Evolutionary conservation across 495 filamentous ascomycete genomes (phyloP).

Genomic region (Penicillium simplicissimum): DNA sequence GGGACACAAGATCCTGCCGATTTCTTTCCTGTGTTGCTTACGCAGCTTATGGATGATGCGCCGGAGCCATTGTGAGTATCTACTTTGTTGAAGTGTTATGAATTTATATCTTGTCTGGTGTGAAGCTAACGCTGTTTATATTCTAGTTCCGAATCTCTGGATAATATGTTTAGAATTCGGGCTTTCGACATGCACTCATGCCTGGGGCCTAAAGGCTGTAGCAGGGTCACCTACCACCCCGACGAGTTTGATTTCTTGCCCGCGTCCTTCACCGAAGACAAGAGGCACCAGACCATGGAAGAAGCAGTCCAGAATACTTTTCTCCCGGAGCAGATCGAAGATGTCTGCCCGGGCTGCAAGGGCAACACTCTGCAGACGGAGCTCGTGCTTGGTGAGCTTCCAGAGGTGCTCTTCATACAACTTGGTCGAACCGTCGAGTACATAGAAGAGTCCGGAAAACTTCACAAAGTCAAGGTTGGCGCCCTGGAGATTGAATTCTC

Average conservation of each 20-base stretch:
- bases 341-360: background rate
- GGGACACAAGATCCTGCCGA: slow-evolving; percentile 31
- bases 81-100: background rate
- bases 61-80: slow-evolving; percentile 11
- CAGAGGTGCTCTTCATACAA: slow-evolving; percentile 18
- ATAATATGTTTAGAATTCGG: background rate
- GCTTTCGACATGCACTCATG: background rate
- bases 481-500: background rate
- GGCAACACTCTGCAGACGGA: background rate
- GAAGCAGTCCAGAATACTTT: background rate
- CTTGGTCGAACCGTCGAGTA: slow-evolving; percentile 12
- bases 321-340: background rate
- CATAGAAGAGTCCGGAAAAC: background rate
- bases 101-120: background rate
- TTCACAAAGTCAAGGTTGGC: background rate
- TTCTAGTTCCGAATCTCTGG: background rate
- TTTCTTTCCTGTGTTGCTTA: slow-evolving; percentile 22
- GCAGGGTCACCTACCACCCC: no score
- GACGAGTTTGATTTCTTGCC: background rate
- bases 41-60: slow-evolving; percentile 7
- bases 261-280: background rate
- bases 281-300: background rate
- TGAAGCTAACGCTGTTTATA: background rate
- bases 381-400: background rate
- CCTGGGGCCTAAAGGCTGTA: background rate